Evolutionary conservation across 257 asterid species (phyloP).

Genomic region (Leptodermis oblonga): DNA sequence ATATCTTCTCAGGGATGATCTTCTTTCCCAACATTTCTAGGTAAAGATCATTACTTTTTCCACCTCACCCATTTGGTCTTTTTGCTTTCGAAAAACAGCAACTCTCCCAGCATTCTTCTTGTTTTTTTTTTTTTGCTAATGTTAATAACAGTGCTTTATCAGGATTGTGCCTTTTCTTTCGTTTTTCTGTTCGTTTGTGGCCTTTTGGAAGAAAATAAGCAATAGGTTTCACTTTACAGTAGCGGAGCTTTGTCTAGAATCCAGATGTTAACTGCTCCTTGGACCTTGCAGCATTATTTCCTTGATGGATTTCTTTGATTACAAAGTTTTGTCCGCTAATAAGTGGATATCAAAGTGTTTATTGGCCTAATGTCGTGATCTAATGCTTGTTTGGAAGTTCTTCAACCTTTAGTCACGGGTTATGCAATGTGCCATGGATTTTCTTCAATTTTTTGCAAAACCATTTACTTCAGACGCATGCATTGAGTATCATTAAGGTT

Average conservation of each 20-base stretch:
- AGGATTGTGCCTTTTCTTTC: neutral
- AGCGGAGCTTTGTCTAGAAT: conserved; percentile 1
- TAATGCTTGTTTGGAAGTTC: neutral
- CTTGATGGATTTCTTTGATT: neutral
- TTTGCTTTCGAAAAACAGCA: neutral
- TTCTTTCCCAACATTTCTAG: neutral
- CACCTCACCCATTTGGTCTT: neutral
- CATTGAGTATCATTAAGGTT: neutral
- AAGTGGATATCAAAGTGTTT: neutral
- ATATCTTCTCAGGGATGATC: conserved; percentile 8
- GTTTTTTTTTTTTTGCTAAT: no score
- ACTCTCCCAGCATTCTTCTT: neutral
- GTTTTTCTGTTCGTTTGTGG: neutral
- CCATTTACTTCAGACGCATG: neutral
- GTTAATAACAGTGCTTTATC: neutral
- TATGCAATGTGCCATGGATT: neutral
- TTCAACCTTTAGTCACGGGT: neutral
- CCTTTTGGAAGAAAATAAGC: neutral
- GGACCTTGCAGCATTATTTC: neutral
- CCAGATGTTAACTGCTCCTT: neutral
- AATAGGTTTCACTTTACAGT: neutral
- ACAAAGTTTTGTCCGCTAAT: neutral
- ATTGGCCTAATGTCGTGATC: neutral
- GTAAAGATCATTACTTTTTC: conserved; percentile 7
- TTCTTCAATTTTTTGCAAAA: neutral